Evolutionary conservation across 768 basidiomycete species (phyloP).

Genomic region (Chalciporus sphaerocephalus): DNA sequence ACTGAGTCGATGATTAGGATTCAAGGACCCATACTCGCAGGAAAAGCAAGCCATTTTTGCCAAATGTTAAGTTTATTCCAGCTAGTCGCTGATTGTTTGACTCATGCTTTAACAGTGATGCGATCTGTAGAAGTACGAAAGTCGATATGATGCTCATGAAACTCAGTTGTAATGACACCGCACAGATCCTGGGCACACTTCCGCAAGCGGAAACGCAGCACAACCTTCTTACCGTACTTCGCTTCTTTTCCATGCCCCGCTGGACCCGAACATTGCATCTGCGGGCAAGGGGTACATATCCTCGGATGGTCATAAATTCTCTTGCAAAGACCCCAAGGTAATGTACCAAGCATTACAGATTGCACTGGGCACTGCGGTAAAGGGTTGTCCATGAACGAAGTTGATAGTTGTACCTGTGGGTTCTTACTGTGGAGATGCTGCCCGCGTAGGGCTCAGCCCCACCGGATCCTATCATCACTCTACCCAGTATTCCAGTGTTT

Average conservation of each 20-base stretch:
- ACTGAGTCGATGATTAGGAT: constrained; percentile 35
- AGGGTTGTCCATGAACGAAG: no score
- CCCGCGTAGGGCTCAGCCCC: no score
- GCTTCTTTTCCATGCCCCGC: constrained; percentile 45
- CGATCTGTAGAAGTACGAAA: constrained; percentile 45
- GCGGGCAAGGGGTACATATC: constrained; percentile 49
- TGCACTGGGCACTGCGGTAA: no score
- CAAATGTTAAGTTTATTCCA: constrained; percentile 42
- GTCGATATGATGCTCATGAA: not conserved
- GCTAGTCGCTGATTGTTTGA: not conserved
- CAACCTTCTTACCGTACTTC: constrained; percentile 49
- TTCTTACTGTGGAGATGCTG: no score
- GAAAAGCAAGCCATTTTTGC: constrained; percentile 51
- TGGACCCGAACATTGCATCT: constrained; percentile 31
- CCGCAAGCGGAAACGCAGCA: constrained; percentile 29
- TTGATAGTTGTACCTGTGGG: no score
- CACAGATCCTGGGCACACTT: constrained; percentile 45
- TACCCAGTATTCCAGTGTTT: no score
- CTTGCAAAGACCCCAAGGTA: constrained; percentile 46
- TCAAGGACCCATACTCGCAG: constrained; percentile 59
- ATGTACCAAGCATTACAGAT: constrained; percentile 47
- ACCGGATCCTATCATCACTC: no score
- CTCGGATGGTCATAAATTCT: constrained; percentile 48
- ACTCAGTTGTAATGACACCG: not conserved
- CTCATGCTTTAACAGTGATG: constrained; percentile 34